These are phyloP conservation scores for Boletus edulis DNA, from an alignment of 768 basidiomycete genomes.

Conservation along the genomic window DNA sequence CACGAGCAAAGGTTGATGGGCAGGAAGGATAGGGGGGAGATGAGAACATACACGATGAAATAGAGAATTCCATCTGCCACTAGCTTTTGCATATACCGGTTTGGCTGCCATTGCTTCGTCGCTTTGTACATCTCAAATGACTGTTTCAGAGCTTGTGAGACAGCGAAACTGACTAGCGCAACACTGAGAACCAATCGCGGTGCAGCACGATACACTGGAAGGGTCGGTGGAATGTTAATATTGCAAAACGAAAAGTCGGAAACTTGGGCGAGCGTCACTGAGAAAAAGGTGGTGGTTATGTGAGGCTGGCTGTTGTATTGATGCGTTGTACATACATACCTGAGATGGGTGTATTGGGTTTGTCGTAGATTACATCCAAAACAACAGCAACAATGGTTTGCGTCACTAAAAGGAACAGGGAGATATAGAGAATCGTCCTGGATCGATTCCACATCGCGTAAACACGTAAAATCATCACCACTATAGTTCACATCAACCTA, in stretches of 20 bases:
- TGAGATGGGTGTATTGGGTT: not conserved
- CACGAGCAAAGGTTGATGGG: no score
- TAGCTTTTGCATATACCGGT: not conserved
- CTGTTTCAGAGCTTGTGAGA: no score
- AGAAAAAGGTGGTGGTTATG: no score
- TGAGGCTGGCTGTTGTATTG: no score
- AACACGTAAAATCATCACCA: not conserved
- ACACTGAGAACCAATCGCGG: no score
- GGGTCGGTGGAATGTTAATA: not conserved
- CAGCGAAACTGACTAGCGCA: no score
- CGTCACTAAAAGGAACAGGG: not conserved
- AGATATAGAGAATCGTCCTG: not conserved
- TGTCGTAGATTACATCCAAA: not conserved
- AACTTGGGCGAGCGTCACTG: not conserved
- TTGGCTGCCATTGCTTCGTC: no score
- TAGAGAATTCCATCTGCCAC: not conserved
- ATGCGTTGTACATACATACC: not conserved
- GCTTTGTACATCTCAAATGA: no score
- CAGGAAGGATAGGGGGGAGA: no score
- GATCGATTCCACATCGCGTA: not conserved
- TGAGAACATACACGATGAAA: not conserved
- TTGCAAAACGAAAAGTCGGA: not conserved
- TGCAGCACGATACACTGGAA: no score
- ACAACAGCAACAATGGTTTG: no score
- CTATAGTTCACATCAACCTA: not conserved